Percentiles rank a stretch among this genome's conserved stretches.
Conservation (phyloP, 1,284 basidiomycete genomes). For the Cerrena zonata region DNA sequence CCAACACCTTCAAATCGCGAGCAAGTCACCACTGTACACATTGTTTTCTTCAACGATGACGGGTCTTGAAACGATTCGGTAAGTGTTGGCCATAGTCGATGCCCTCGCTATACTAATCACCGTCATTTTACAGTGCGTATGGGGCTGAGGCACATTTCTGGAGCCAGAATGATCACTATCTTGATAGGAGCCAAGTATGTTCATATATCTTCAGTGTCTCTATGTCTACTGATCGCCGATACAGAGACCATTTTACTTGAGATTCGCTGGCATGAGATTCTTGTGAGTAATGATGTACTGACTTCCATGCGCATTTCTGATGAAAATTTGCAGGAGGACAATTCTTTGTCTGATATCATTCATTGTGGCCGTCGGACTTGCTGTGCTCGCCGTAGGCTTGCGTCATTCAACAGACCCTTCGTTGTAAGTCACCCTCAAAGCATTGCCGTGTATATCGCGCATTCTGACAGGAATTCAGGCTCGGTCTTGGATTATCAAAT, state of each 20-base stretch:
- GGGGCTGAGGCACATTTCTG: neutral
- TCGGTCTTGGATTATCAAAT: neutral
- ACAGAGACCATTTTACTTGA: neutral
- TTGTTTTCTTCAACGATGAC: neutral
- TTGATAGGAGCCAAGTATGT: neutral
- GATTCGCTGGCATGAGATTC: neutral
- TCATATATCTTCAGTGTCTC: neutral
- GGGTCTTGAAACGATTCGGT: neutral
- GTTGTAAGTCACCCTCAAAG: neutral
- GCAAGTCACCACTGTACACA: neutral
- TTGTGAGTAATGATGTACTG: neutral
- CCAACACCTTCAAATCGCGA: neutral
- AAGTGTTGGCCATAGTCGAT: too few relatives aligned
- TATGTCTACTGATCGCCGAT: neutral
- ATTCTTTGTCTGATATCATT: neutral
- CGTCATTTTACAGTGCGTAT: neutral
- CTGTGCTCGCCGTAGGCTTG: neutral
- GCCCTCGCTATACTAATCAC: too few relatives aligned
- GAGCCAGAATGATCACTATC: neutral
- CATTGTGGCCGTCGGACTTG: neutral
- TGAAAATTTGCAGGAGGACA: neutral
- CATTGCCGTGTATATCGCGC: neutral
- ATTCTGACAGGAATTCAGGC: neutral
- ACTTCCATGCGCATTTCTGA: neutral
- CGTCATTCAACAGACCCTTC: neutral